Evolutionary conservation across 2,329 filamentous ascomycete species (phyloP).

Genomic region (Aspergillus niger): DNA sequence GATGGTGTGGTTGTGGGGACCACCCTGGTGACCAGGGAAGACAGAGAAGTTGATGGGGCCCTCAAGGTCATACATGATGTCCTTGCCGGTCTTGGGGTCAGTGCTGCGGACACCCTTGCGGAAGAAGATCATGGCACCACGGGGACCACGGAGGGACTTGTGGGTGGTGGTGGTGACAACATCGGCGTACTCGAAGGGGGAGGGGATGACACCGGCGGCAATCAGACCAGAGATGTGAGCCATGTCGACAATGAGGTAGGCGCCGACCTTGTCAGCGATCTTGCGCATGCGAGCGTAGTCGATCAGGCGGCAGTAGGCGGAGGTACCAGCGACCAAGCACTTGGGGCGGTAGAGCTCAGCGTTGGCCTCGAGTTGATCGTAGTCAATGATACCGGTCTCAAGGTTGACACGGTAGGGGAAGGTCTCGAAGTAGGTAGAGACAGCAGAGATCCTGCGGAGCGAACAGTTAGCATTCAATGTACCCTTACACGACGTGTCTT

Average conservation of each 20-base stretch:
- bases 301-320: constrained; percentile 92
- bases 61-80: constrained; percentile 88
- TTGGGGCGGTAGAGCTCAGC: constrained; percentile 91
- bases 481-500: no score
- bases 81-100: constrained; percentile 81
- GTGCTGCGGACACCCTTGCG: constrained; percentile 83
- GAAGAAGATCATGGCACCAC: constrained; percentile 98
- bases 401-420: constrained; percentile 91
- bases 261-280: constrained; percentile 86
- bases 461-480: neutral
- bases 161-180: constrained; percentile 98
- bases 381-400: constrained; percentile 90
- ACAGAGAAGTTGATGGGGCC: constrained; percentile 92
- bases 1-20: constrained; percentile 98
- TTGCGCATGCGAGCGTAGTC: constrained; percentile 92
- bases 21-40: constrained; percentile 97
- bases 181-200: constrained; percentile 86
- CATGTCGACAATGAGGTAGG: constrained; percentile 94
- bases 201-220: constrained; percentile 85
- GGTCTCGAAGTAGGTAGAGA: constrained; percentile 99
- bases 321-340: constrained; percentile 91
- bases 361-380: constrained; percentile 83
- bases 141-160: constrained; percentile 92
- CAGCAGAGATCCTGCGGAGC: constrained; percentile 75
- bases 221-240: constrained; percentile 95